These are phyloP conservation scores for Massarina eburnea DNA, from an alignment of 2,329 filamentous ascomycete species.

Conservation along the genomic window DNA sequence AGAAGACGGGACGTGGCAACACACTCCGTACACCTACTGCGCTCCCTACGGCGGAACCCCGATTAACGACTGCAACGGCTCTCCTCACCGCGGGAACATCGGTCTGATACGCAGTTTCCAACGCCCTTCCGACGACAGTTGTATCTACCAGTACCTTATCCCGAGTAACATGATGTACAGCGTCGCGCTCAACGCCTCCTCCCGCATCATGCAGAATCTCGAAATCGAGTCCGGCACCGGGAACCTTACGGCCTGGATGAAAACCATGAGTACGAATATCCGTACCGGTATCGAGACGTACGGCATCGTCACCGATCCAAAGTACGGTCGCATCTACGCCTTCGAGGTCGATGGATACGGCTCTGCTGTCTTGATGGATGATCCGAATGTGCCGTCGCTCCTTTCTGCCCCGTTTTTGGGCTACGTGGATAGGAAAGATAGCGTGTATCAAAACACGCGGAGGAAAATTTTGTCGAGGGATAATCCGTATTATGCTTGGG, in stretches of 20 bases:
- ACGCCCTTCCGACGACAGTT: conserved; percentile 53
- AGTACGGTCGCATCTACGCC: conserved; percentile 46
- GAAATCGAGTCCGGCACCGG: conserved; percentile 40
- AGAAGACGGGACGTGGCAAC: conserved; percentile 46
- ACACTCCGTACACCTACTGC: conserved; percentile 51
- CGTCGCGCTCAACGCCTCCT: conserved; percentile 58
- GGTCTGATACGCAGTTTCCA: conserved; percentile 53
- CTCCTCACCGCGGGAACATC: conserved; percentile 50
- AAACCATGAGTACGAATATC: conserved; percentile 52
- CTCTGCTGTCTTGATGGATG: conserved; percentile 65
- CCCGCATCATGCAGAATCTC: conserved; percentile 54
- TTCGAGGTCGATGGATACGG: conserved; percentile 54
- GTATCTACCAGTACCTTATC: conserved; percentile 53
- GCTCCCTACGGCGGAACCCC: conserved; percentile 48
- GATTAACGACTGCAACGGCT: conserved; percentile 56
- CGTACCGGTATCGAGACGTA: conserved; percentile 47
- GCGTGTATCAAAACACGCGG: conserved; percentile 50
- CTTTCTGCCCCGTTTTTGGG: conserved; percentile 65
- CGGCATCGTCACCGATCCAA: conserved; percentile 40
- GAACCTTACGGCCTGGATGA: conserved; percentile 58
- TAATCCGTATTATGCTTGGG: conserved; percentile 53
- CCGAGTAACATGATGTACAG: conserved; percentile 71
- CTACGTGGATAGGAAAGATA: conserved; percentile 48
- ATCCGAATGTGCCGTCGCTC: conserved; percentile 69
- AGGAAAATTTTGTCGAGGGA: conserved; percentile 43